Base-by-base conservation (phyloP, 306 rosid genomes). In the Trifolium pratense region DNA sequence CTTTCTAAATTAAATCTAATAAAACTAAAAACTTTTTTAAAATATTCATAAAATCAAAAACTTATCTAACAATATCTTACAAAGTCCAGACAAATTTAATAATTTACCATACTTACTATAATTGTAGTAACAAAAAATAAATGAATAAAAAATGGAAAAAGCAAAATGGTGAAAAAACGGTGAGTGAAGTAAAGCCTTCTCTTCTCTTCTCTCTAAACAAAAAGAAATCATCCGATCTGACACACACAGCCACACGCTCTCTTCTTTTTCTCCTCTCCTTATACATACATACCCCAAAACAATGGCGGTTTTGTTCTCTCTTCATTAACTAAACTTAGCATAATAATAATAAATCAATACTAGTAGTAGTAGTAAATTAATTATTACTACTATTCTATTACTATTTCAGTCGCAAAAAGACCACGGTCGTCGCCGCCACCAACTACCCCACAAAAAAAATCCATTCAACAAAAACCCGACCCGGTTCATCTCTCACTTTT, bases 221-320 rank as follows among this genome's bases (percentile, higher is more conserved):
- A 71, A 71, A 78, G 64, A 53, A 49, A 39, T 68, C 32, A 84
- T 80, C 90, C 86, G 84, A 87, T 81, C 70, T 66, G 70, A 40
- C 70, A 42, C 32, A 8, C 68, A 36, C 84, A 42, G 68, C 0
- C 81, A 40, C 3, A 8, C 69, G 13, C 84, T 31, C 73, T 0
- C 6, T 3, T 80, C 25, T 73, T 16, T 20, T 17, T 75, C 80
- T 64, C 20, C 74, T 59, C 63, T 66, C 74, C 32, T 11, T 21
- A 29, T 11, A 74, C 71, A n/a, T n/a, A n/a, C n/a, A n/a, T n/a
- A 74, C 67, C 75, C 42, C 72, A 63, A 86, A 86, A 85, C 87
- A 86, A 77, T 90, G 89, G 91, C 82, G 87, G 86, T 59, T 59
- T 3, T 7, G 5, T 86, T 85, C 86, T 77, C 79, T 84, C 74